Evolutionary conservation across 208 protist genomes (phyloP).

Genomic region (Acanthamoeba healyi): DNA sequence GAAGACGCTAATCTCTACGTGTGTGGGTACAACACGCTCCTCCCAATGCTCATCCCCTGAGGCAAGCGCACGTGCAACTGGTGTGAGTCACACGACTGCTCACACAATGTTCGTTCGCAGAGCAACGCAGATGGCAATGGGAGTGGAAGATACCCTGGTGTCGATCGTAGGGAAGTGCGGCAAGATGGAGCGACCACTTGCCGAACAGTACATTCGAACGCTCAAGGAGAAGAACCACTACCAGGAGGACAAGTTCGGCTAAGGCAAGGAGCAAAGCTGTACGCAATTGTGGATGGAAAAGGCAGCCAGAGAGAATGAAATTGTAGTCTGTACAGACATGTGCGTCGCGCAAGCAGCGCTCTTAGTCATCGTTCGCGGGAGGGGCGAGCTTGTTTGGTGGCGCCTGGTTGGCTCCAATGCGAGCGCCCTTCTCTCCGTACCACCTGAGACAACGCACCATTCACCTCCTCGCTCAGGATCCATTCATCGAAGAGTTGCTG

Average conservation of each 20-base stretch:
- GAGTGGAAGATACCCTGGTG: not conserved
- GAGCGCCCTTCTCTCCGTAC: conserved; percentile 58
- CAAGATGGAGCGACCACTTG: not conserved
- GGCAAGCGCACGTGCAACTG: no score
- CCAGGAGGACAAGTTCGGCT: conserved; percentile 66
- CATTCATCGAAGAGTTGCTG: not conserved
- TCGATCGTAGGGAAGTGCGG: conserved; percentile 26
- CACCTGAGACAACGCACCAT: no score
- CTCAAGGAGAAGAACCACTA: conserved; percentile 64
- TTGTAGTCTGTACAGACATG: not conserved
- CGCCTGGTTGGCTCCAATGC: not conserved
- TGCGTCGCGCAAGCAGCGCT: not conserved
- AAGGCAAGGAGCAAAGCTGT: not conserved
- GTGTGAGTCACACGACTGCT: no score
- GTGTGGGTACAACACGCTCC: not conserved
- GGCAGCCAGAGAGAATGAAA: not conserved
- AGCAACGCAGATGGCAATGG: conserved; percentile 25
- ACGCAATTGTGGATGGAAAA: no score
- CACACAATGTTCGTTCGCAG: no score
- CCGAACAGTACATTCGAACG: conserved; percentile 43
- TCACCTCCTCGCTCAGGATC: no score
- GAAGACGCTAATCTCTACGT: conserved; percentile 40
- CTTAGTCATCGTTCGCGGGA: not conserved
- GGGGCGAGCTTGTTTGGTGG: conserved; percentile 17
- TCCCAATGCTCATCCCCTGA: not conserved